Conservation (phyloP, 1,284 basidiomycete genomes). For the Microbotryum lychnidis-dioicae region DNA sequence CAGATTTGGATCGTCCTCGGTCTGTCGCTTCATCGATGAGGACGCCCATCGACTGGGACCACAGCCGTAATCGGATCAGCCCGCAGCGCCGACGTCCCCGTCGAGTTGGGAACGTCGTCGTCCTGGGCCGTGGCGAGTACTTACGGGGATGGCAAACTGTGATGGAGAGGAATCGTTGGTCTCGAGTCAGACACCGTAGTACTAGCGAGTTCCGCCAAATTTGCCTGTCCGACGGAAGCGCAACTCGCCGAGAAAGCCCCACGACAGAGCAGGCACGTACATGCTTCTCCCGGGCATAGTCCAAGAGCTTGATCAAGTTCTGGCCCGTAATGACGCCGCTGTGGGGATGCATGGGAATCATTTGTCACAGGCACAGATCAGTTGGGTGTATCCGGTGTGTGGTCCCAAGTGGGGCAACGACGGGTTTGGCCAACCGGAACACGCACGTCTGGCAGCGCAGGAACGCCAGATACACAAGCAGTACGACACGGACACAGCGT, state of each 20-base stretch:
- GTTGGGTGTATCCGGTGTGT: not conserved
- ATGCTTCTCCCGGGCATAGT: constrained; percentile 74
- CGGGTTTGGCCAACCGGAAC: not conserved
- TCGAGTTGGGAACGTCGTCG: too few species aligned
- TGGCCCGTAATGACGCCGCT: constrained; percentile 75
- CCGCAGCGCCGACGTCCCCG: too few species aligned
- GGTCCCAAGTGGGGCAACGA: too few species aligned
- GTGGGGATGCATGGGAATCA: not conserved
- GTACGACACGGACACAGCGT: not conserved
- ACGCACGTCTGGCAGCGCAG: not conserved
- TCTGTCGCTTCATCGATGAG: too few species aligned
- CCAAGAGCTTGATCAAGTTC: constrained; percentile 76
- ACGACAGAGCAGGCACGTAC: constrained; percentile 43
- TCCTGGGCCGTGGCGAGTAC: not conserved
- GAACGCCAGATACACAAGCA: not conserved
- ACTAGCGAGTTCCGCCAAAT: not conserved
- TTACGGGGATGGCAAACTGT: constrained; percentile 30
- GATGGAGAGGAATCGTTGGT: not conserved
- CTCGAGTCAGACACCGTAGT: not conserved
- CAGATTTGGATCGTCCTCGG: too few species aligned
- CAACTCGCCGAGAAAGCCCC: not conserved
- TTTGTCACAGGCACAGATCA: not conserved
- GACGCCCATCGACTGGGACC: too few species aligned
- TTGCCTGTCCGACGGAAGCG: not conserved
- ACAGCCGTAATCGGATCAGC: too few species aligned